These are phyloP conservation scores for Tolypocladium ophioglossoides DNA, from an alignment of 2,329 filamentous ascomycete species.

Conservation along the genomic window DNA sequence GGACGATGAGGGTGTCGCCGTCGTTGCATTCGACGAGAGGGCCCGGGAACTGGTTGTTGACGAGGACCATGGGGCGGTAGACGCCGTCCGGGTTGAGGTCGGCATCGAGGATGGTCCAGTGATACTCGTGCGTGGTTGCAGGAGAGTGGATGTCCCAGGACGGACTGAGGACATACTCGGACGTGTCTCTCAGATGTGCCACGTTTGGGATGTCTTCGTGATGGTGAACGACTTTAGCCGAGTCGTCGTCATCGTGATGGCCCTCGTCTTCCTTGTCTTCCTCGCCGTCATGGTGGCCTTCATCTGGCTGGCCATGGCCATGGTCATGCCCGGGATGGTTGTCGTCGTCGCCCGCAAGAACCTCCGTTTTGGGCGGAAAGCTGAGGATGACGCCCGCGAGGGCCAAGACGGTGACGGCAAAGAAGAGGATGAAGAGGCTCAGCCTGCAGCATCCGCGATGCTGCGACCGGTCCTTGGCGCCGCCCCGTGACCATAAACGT, in stretches of 20 bases:
- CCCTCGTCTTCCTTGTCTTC: background rate
- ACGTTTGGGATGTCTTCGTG: slow-evolving; percentile 11
- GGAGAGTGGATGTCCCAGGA: slow-evolving; percentile 43
- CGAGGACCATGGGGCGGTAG: slow-evolving; percentile 49
- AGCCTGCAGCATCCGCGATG: slow-evolving; percentile 4
- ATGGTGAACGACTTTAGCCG: slow-evolving; percentile 6
- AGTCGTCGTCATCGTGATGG: background rate
- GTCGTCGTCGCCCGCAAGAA: background rate
- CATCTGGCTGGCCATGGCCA: background rate
- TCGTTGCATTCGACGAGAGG: slow-evolving; percentile 64
- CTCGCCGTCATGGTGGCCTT: background rate
- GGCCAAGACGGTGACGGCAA: slow-evolving; percentile 11
- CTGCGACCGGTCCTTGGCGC: background rate
- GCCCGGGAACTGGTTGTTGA: slow-evolving; percentile 66
- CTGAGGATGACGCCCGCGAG: slow-evolving; percentile 12
- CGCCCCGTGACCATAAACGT: background rate
- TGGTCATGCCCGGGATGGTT: background rate
- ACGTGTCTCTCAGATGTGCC: slow-evolving; percentile 18
- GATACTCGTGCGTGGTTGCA: slow-evolving; percentile 42
- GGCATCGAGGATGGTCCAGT: slow-evolving; percentile 50
- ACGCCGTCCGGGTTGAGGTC: slow-evolving; percentile 51
- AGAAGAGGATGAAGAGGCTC: slow-evolving; percentile 10
- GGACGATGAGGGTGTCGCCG: slow-evolving; percentile 60
- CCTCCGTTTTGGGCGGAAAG: slow-evolving; percentile 3
- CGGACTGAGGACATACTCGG: slow-evolving; percentile 46